Conservation (phyloP, 169 alveolate genomes). For the Cryptosporidium muris region DNA sequence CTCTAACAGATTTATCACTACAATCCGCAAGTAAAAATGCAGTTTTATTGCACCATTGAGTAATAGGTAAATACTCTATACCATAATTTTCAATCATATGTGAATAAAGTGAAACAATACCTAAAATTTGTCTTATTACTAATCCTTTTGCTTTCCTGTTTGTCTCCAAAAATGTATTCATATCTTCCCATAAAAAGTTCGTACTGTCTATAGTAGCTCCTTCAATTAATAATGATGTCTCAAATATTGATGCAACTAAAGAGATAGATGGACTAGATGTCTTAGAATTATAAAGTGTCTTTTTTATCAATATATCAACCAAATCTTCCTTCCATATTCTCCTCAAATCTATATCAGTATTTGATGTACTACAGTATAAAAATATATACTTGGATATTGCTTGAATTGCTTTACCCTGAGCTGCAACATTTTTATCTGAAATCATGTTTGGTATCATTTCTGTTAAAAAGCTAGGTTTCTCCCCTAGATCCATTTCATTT, state of each 20-base stretch:
- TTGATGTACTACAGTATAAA: background rate
- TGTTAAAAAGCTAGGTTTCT: background rate
- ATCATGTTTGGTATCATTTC: slow-evolving; percentile 1
- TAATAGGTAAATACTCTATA: slow-evolving; percentile 32
- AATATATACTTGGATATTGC: slow-evolving; percentile 8
- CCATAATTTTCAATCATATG: slow-evolving; percentile 49
- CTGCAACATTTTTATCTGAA: slow-evolving; percentile 45
- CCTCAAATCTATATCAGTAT: background rate
- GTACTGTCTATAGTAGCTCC: slow-evolving; percentile 20
- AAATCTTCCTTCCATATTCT: slow-evolving; percentile 19
- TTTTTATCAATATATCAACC: slow-evolving; percentile 27
- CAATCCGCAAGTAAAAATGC: slow-evolving; percentile 26
- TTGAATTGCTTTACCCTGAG: slow-evolving; percentile 31
- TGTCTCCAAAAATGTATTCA: slow-evolving; percentile 26
- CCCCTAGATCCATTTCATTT: slow-evolving; percentile 28
- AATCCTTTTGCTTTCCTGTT: slow-evolving; percentile 49
- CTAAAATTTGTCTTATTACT: slow-evolving; percentile 28
- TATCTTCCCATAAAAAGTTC: slow-evolving; percentile 36
- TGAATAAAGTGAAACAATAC: slow-evolving; percentile 25
- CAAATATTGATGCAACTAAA: slow-evolving; percentile 44
- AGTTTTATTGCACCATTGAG: slow-evolving; percentile 4
- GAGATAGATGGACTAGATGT: slow-evolving; percentile 42
- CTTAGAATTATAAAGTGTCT: slow-evolving; percentile 20
- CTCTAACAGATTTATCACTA: slow-evolving; percentile 24
- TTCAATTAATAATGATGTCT: slow-evolving; percentile 20